Conservation (phyloP, 805 yeast species). For the Myxozyma melibiosi region DNA sequence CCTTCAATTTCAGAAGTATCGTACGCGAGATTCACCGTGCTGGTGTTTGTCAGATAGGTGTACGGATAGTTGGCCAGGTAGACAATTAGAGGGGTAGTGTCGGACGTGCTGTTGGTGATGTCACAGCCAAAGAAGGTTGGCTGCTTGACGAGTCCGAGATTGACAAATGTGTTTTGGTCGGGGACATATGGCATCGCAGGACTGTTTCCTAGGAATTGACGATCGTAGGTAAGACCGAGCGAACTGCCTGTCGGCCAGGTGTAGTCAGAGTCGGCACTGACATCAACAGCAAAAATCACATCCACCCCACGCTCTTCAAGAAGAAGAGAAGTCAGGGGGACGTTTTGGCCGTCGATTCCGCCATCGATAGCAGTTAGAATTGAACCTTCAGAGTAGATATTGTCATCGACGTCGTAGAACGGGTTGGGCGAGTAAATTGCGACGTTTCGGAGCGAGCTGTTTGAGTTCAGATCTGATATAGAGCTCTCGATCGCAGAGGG, state of each 20-base stretch:
- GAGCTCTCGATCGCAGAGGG: slow-evolving; percentile 46
- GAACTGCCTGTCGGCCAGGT: slow-evolving; percentile 72
- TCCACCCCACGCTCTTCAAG: slow-evolving; percentile 65
- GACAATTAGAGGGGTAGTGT: slow-evolving; percentile 53
- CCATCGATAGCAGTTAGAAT: slow-evolving; percentile 70
- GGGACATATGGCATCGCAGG: slow-evolving; percentile 69
- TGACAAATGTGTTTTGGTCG: slow-evolving; percentile 51
- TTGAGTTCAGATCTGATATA: slow-evolving; percentile 34
- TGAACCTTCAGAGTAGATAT: background rate
- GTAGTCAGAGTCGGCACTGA: slow-evolving; percentile 62
- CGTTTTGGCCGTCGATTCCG: slow-evolving; percentile 74
- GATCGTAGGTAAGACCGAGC: slow-evolving; percentile 51
- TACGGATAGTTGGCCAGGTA: slow-evolving; percentile 75
- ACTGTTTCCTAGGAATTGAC: slow-evolving; percentile 45
- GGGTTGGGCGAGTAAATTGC: slow-evolving; percentile 78
- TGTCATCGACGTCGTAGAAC: slow-evolving; percentile 45
- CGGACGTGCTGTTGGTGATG: slow-evolving; percentile 46
- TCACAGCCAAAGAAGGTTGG: slow-evolving; percentile 88
- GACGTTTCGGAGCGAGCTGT: slow-evolving; percentile 48
- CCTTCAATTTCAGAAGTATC: slow-evolving; percentile 56
- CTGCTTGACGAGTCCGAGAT: slow-evolving; percentile 52
- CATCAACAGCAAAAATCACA: slow-evolving; percentile 64
- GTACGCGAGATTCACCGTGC: slow-evolving; percentile 69
- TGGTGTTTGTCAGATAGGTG: slow-evolving; percentile 66
- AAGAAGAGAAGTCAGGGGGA: slow-evolving; percentile 67